Base-by-base conservation (phyloP, 164 flowering plant species). In the Liquidambar formosana region DNA sequence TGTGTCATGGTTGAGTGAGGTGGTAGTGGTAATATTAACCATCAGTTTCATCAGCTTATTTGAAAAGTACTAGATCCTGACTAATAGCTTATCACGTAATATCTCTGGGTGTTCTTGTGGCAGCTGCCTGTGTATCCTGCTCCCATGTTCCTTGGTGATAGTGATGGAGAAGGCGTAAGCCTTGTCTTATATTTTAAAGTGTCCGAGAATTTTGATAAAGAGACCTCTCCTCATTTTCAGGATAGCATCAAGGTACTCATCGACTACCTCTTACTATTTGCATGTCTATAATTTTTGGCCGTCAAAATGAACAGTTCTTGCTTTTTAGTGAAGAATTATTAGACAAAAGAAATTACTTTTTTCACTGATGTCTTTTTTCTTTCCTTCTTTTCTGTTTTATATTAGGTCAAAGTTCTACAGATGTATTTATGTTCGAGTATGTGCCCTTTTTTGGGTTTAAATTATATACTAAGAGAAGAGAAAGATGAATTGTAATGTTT, bases 91-190 rank as follows among this genome's bases (percentile, higher is more conserved):
- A 44, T 18, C 8, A 8, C 14, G 21, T 59, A 19, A 23, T 47
- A 12, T 43, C 27, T 14, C 49, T 38, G 22, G 25, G 46, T 64
- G 38, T 45, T 63, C 11, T 63, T 52, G 43, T 51, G 63, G 68
- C 81, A 82, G 86, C 60, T 82, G 26, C 88, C 88, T 25, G 75
- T 78, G 15, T 82, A 84, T 77, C 84, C 88, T 27, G 70, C 85
- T 58, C 45, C 79, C 6, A 78, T 87, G 75, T 87, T 87, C 58
- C 71, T 28, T n/a, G 80, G 86, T 26, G 86, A 82, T 8, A 10
- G 71, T 46, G 83, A 87, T 58, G 91, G 91, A 12, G 88, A 85
- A 61, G 89, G 91, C 26, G 53, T 85, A 78, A 84, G 88, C 70
- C 83, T 87, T 65, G 91, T 87, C 6, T 47, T 87, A 23, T 87